Conservation (phyloP, 345 rosid species). For the Angophora floribunda region DNA sequence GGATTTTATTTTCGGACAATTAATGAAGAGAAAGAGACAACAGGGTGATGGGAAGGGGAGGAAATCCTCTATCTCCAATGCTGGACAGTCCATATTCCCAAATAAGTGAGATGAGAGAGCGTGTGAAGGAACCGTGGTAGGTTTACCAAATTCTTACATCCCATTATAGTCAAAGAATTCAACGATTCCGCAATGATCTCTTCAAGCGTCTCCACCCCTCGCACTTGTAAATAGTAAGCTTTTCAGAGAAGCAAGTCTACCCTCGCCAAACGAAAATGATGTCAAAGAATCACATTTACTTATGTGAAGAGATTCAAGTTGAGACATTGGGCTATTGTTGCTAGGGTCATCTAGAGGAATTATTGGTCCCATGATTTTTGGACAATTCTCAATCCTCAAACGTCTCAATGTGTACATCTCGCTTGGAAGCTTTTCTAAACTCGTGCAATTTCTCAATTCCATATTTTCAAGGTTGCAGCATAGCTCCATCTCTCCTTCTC, state of each 20-base stretch:
- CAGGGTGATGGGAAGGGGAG: not conserved
- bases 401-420: fast-evolving
- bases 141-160: not conserved
- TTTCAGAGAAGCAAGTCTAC: not conserved
- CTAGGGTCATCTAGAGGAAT: fast-evolving
- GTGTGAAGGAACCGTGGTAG: not conserved
- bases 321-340: not conserved
- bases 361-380: not conserved
- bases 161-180: fast-evolving
- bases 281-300: too few species aligned
- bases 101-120: not conserved
- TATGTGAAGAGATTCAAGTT: not conserved
- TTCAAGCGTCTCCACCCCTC: not conserved
- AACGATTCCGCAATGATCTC: not conserved
- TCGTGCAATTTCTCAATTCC: fast-evolving
- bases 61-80: not conserved
- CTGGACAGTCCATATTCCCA: fast-evolving
- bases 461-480: not conserved
- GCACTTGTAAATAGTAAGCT: fast-evolving
- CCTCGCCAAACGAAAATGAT: not conserved
- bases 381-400: fast-evolving
- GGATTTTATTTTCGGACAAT: not conserved
- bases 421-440: not conserved
- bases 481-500: not conserved
- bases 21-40: fast-evolving